Base-by-base conservation (phyloP, 371 early-diverging fungal genomes). In the Mucor piriformis region DNA sequence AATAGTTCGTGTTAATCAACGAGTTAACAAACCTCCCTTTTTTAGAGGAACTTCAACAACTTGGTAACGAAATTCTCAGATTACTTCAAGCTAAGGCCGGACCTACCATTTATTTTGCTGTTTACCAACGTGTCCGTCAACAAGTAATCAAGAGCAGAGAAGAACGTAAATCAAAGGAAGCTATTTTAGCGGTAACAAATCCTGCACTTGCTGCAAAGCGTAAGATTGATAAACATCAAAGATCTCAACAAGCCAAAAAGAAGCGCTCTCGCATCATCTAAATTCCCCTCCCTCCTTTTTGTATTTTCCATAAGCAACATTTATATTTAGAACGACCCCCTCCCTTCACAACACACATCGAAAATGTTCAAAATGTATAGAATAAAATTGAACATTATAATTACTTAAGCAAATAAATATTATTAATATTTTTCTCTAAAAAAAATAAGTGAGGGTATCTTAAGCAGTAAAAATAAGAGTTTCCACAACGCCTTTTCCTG, bases 51-150 rank as follows among this genome's bases (percentile, higher is more conserved):
- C 67, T 95, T 52, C 87, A 89, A 74, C 79, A 77, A 27, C 73
- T 92, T 15, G 93, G 90, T n/a, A 75, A 83, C 16, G 94, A 96
- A 66, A 87, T 95, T 2, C 73, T 93, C 46, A 84, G 83, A n/a
- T 66, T 92, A 54, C 57, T 92, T 24, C 92, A 95, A 65, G 87
- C 83, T 55, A 84, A 85, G 27, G 84, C 90, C 2, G 97, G 97
- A 4, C 86, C 90, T 8, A 84, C 86, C 0, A 82, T 70, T 11
- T 96, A 88, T 64, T 83, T 91, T 51, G 66, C 69, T 11, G 81
- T 86, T 1, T 90, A 93, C 70, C 88, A 90, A 64, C 70, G 81
- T 48, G 85, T 94, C 16, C 90, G 92, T 40, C 74, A 79, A 54
- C 79, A 82, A 61, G 85, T 93, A 5, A 69, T 59, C 43, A 60